These are phyloP conservation scores for Russula compacta DNA, from an alignment of 768 basidiomycete genomes.

Conservation along the genomic window DNA sequence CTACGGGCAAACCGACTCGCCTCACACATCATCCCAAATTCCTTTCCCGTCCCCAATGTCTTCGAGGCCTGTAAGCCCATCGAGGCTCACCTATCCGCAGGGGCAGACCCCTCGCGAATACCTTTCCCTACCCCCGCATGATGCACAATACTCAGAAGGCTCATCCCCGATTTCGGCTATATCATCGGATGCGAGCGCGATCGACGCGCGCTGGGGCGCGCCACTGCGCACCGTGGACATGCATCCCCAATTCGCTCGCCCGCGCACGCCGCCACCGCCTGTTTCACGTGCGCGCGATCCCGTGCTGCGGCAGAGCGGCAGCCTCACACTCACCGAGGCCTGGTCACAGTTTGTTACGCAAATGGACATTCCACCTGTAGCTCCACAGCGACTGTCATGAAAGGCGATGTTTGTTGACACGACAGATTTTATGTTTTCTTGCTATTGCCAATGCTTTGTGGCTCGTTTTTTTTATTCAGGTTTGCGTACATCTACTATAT, in stretches of 20 bases:
- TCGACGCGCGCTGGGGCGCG: conserved; percentile 1
- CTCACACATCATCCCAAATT: background rate
- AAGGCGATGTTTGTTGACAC: background rate
- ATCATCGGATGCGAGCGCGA: background rate
- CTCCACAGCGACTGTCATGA: background rate
- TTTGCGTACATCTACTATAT: background rate
- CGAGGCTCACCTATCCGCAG: background rate
- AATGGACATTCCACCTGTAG: conserved; percentile 2
- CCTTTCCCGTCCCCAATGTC: background rate
- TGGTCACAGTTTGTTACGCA: conserved; percentile 13
- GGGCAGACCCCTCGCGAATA: background rate
- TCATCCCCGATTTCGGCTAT: background rate
- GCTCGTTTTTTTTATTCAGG: background rate
- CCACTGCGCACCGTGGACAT: background rate
- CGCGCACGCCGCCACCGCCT: background rate
- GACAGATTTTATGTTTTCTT: background rate
- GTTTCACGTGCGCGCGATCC: background rate
- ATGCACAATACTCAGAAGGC: background rate
- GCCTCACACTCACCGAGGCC: conserved; percentile 15
- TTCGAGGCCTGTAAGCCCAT: background rate
- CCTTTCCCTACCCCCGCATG: background rate
- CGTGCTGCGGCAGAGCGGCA: conserved; percentile 15
- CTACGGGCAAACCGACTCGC: background rate
- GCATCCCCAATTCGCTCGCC: background rate
- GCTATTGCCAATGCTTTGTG: background rate